These are phyloP conservation scores for Drechslerella dactyloides DNA, from an alignment of 2,329 filamentous ascomycete genomes.

Conservation along the genomic window DNA sequence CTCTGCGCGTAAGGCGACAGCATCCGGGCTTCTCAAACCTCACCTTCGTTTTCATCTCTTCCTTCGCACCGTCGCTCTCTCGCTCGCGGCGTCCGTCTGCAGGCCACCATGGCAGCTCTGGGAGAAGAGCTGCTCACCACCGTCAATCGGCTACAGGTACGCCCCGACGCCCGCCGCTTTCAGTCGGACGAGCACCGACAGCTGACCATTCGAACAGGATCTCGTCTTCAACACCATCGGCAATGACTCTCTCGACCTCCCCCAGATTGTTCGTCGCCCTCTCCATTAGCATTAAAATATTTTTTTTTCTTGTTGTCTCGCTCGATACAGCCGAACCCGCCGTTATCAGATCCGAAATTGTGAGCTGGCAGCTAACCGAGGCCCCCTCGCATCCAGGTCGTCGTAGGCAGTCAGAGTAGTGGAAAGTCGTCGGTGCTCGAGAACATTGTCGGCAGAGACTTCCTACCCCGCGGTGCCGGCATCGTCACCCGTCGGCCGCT, in stretches of 20 bases:
- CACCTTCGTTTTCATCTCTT: constrained; percentile 12
- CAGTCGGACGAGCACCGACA: constrained; percentile 35
- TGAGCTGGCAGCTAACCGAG: constrained; percentile 47
- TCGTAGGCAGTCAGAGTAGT: constrained; percentile 96
- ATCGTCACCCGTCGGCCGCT: constrained; percentile 94
- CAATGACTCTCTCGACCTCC: constrained; percentile 95
- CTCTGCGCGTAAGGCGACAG: constrained; percentile 16
- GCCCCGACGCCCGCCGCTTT: constrained; percentile 17
- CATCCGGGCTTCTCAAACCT: constrained; percentile 10
- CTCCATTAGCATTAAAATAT: constrained; percentile 18
- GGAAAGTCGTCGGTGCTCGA: constrained; percentile 98
- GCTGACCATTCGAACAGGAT: constrained; percentile 39
- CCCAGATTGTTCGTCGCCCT: constrained; percentile 83
- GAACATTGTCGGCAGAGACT: constrained; percentile 97
- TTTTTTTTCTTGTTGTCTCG: neutral
- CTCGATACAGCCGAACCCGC: constrained; percentile 2
- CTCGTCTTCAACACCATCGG: constrained; percentile 97
- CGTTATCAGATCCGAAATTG: constrained; percentile 9
- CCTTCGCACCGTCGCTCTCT: constrained; percentile 40
- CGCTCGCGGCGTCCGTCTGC: constrained; percentile 54
- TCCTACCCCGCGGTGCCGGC: constrained; percentile 91
- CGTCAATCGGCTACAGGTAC: constrained; percentile 92
- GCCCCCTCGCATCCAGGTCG: constrained; percentile 69
- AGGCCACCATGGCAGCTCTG: constrained; percentile 77
- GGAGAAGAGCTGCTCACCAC: constrained; percentile 93